A percentile compares a stretch with the other conserved stretches of the same genome.
These are phyloP conservation scores for Hypoxylon sp. DNA, from an alignment of 2,329 filamentous ascomycete species.

Conservation along the genomic window DNA sequence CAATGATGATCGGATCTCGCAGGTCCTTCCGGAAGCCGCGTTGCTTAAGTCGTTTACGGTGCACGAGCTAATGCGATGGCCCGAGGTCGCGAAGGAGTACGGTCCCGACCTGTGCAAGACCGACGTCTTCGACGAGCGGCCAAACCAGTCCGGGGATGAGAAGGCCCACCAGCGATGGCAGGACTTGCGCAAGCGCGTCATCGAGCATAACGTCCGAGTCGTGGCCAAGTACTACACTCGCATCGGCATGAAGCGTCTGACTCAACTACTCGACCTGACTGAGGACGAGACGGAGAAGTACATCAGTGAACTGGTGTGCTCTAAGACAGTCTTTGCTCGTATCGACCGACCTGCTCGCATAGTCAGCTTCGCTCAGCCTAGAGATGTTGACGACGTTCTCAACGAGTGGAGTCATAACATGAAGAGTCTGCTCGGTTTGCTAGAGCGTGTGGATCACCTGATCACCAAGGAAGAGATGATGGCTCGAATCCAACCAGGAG, in stretches of 20 bases:
- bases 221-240: constrained; percentile 99
- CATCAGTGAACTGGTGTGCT: constrained; percentile 95
- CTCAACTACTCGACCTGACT: constrained; percentile 87
- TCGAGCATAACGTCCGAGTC: constrained; percentile 98
- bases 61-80: constrained; percentile 98
- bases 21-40: constrained; percentile 81
- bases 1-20: constrained; percentile 80
- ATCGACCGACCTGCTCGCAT: constrained; percentile 93
- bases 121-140: constrained; percentile 82
- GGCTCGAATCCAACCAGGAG: constrained; percentile 85
- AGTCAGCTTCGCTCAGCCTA: constrained; percentile 92
- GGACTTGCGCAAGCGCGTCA: constrained; percentile 95
- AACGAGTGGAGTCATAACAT: constrained; percentile 99
- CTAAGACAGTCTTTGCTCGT: constrained; percentile 97
- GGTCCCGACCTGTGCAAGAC: constrained; percentile 87
- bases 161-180: constrained; percentile 90
- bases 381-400: constrained; percentile 92
- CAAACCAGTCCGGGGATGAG: constrained; percentile 73
- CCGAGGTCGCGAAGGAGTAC: constrained; percentile 87
- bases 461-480: constrained; percentile 99
- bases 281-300: constrained; percentile 99
- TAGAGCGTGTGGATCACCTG: constrained; percentile 94
- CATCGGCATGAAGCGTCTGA: constrained; percentile 90
- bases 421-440: constrained; percentile 85
- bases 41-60: constrained; percentile 95